Percentiles rank a stretch among this genome's conserved stretches.
Evolutionary conservation across 2,329 filamentous ascomycete genomes (phyloP).

Genomic region (Ilyonectria mors-panacis): DNA sequence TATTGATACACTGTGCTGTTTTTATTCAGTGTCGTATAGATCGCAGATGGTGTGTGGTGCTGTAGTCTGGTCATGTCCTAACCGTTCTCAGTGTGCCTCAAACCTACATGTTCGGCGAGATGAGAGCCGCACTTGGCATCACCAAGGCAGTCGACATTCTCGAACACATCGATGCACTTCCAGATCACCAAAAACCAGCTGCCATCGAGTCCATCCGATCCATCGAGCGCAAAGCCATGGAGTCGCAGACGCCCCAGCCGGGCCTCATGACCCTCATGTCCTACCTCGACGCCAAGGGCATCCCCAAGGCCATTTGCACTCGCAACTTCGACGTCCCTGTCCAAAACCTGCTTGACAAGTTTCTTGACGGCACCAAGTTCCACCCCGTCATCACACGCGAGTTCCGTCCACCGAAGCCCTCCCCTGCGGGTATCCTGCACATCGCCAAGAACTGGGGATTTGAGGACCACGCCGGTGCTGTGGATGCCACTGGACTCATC

Average conservation of each 20-base stretch:
- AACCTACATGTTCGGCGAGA: constrained; percentile 94
- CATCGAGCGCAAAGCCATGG: constrained; percentile 89
- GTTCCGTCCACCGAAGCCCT: constrained; percentile 86
- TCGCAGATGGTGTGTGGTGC: neutral
- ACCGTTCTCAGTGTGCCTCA: constrained; percentile 79
- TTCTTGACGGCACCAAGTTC: constrained; percentile 79
- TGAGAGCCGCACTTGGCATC: constrained; percentile 84
- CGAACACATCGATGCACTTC: constrained; percentile 85
- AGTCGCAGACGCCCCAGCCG: constrained; percentile 82
- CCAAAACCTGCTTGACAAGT: constrained; percentile 80
- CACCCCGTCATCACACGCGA: constrained; percentile 87
- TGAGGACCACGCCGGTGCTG: constrained; percentile 42
- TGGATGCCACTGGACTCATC: constrained; percentile 66
- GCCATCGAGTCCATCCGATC: constrained; percentile 82
- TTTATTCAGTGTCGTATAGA: neutral
- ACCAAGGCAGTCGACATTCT: constrained; percentile 85
- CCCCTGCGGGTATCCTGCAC: constrained; percentile 88
- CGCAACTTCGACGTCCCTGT: constrained; percentile 92
- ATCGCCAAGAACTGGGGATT: constrained; percentile 86
- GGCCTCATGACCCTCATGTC: constrained; percentile 85
- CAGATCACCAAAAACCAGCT: constrained; percentile 68
- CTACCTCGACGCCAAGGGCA: constrained; percentile 77
- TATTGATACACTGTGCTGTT: neutral
- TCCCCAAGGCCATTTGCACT: constrained; percentile 91
- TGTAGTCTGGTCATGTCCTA: neutral